Evolutionary conservation across 2,329 filamentous ascomycete genomes (phyloP).

Genomic region (Exophiala xenobiotica): DNA sequence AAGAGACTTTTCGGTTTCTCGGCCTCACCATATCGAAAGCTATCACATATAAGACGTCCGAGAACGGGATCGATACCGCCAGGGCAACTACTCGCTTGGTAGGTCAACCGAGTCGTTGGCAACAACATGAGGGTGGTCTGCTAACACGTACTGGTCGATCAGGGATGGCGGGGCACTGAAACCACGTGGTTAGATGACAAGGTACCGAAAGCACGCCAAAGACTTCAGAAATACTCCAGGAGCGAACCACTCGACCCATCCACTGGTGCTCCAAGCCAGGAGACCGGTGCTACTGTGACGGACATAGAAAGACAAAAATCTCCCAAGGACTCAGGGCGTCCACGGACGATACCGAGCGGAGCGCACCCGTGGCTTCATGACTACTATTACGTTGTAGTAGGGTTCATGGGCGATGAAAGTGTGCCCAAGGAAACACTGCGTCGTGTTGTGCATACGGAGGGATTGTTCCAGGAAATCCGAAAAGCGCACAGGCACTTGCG

Average conservation of each 20-base stretch:
- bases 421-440: slow-evolving; percentile 12
- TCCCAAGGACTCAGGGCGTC: neutral
- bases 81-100: slow-evolving; percentile 8
- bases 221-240: neutral
- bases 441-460: slow-evolving; percentile 9
- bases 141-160: neutral
- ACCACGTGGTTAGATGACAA: slow-evolving; percentile 7
- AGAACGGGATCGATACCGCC: slow-evolving; percentile 7
- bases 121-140: slow-evolving; percentile 1
- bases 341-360: neutral
- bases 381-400: slow-evolving; percentile 17
- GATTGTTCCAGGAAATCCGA: slow-evolving; percentile 18
- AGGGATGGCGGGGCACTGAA: slow-evolving; percentile 16
- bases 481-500: slow-evolving; percentile 11
- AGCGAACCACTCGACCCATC: neutral
- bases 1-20: slow-evolving; percentile 10
- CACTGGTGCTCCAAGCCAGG: slow-evolving; percentile 1
- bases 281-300: slow-evolving; percentile 8
- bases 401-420: slow-evolving; percentile 10
- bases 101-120: neutral
- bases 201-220: slow-evolving; percentile 7
- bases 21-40: slow-evolving; percentile 5
- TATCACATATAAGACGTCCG: slow-evolving; percentile 10
- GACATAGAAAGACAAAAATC: neutral
- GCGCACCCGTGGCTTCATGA: slow-evolving; percentile 15